These are phyloP conservation scores for Lecanicillium sp. DNA, from an alignment of 2,329 filamentous ascomycete genomes.

Conservation along the genomic window DNA sequence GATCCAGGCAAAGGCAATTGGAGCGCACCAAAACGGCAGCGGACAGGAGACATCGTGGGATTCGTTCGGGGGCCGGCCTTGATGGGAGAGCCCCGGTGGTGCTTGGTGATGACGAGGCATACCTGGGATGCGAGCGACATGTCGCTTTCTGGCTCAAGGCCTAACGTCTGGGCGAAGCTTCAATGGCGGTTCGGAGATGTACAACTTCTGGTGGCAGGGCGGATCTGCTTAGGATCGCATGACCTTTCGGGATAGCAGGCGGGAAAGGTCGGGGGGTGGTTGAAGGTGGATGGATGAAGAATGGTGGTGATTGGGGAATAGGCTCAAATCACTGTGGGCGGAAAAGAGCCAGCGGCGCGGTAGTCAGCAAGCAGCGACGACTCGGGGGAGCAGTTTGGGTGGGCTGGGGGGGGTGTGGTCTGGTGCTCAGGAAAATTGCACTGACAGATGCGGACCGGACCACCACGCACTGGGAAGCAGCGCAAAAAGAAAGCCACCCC, in stretches of 20 bases:
- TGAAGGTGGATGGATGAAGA: constrained; percentile 12
- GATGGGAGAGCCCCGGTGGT: too few species aligned
- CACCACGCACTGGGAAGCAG: too few species aligned
- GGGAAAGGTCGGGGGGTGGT: constrained; percentile 13
- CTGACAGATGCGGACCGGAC: too few species aligned
- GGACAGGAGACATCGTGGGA: background rate
- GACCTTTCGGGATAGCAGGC: constrained; percentile 19
- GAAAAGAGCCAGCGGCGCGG: too few species aligned
- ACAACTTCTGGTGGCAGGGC: constrained; percentile 21
- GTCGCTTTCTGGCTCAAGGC: constrained; percentile 43
- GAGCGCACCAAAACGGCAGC: background rate
- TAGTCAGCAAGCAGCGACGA: too few species aligned
- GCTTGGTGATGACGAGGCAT: constrained; percentile 10
- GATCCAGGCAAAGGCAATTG: background rate
- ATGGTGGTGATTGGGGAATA: constrained; percentile 2
- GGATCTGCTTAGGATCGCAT: constrained; percentile 28
- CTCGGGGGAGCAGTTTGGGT: too few species aligned
- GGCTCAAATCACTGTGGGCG: constrained; percentile 1
- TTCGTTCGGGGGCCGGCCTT: too few species aligned
- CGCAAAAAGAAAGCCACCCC: too few species aligned
- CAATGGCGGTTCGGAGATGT: constrained; percentile 25
- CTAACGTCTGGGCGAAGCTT: constrained; percentile 31
- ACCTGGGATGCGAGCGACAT: constrained; percentile 58
- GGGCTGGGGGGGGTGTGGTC: too few species aligned
- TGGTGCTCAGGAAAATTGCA: too few species aligned